These are phyloP conservation scores for Penicillium hordei DNA, from an alignment of 2,329 filamentous ascomycete genomes.

Conservation along the genomic window DNA sequence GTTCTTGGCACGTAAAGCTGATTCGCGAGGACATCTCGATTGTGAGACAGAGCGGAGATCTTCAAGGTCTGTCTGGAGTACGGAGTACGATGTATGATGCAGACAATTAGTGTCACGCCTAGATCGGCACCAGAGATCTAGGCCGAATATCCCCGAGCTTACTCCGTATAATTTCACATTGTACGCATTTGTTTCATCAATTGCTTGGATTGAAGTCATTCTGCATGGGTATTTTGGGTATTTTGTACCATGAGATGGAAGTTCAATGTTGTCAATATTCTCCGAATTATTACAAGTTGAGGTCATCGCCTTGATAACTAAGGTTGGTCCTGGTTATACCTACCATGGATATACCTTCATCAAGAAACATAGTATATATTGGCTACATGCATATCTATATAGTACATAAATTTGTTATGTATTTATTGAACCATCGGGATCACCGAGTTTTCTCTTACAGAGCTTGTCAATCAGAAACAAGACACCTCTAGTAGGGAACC, in stretches of 20 bases:
- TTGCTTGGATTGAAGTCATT: neutral
- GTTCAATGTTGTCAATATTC: neutral
- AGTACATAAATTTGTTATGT: too few relatives aligned
- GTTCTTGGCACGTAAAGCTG: slow-evolving; percentile 18
- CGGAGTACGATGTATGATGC: neutral
- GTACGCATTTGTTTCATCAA: neutral
- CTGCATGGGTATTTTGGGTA: too few relatives aligned
- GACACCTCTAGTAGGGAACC: slow-evolving; percentile 12
- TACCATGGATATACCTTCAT: neutral
- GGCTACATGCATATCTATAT: neutral
- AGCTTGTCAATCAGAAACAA: neutral
- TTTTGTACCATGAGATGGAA: neutral
- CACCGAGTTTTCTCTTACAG: neutral
- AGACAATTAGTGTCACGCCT: neutral
- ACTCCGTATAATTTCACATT: neutral
- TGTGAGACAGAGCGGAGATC: slow-evolving; percentile 1
- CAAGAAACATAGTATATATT: neutral
- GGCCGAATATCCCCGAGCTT: neutral
- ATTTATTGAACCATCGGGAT: neutral
- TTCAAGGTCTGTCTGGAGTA: neutral
- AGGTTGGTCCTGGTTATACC: neutral
- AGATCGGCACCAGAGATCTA: neutral
- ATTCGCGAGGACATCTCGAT: slow-evolving; percentile 10
- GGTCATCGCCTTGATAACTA: neutral
- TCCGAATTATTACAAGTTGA: neutral